Base-by-base conservation (phyloP, 345 rosid genomes). In the Eucalyptus polybractea region DNA sequence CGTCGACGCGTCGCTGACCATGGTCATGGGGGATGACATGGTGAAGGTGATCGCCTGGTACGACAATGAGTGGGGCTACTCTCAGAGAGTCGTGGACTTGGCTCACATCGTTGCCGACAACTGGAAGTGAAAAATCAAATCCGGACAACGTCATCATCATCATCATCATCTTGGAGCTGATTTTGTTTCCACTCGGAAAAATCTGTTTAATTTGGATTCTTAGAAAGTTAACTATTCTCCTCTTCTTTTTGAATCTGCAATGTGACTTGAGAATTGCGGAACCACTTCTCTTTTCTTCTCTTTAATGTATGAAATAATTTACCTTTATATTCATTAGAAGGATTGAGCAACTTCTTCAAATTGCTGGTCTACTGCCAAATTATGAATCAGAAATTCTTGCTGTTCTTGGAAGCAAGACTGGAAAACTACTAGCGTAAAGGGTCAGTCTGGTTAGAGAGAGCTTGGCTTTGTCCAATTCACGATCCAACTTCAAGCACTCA, bases 11-110 rank as follows among this genome's bases (percentile, higher is more conserved):
- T 95, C 99, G 2, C 95, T 97, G 51, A 97, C 99, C 76, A 93
- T 97, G 97, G 99, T 97, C 31, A 97, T 97, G 99, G 99, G 99
- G 86, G 99, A 97, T 90, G 99, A 96, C 92, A 95, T 97, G 99
- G 97, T 97, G 86, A 97, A 97, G 93, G 99, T 97, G 88, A 96
- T 97, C 90, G 99, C 99, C 33, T 97, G 99, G 99, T 97, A 97
- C 88, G 99, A 97, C 90, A 97, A 97, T 25, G 99, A 97, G 90
- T 97, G 99, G 99, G 99, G 99, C 80, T 97, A 97, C 93, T 97
- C 99, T 25, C 99, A 97, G 93, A 95, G 99, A 93, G 99, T 97
- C 72, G 99, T 97, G 54, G 99, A 97, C 89, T 93, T 97, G 93
- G 98, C 99, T 87, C 92, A 97, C 95, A 96, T 97, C 89, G 98